phyloP scores from a whole-genome alignment of 2,329 filamentous ascomycete species.

The Fusarium sp. region DNA sequence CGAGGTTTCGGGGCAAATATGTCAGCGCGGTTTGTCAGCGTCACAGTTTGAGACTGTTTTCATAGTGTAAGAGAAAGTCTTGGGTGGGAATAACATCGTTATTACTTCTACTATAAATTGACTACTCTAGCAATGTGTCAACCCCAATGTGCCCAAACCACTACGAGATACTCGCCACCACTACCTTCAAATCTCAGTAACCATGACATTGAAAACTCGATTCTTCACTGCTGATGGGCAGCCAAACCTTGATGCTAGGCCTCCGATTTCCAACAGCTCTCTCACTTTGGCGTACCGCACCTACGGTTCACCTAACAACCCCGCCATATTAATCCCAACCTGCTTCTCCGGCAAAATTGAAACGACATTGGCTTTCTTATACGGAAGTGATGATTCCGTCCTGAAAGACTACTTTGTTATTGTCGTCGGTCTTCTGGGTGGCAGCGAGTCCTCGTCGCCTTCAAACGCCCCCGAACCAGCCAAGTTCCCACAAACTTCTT shows the following conservation, averaged over 20 bases:
- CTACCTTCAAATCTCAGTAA: background rate
- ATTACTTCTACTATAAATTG: background rate
- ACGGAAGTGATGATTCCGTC: background rate
- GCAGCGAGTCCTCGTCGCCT: background rate
- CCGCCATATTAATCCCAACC: background rate
- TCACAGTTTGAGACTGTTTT: background rate
- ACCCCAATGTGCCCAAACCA: background rate
- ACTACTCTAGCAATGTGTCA: background rate
- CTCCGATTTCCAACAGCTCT: background rate
- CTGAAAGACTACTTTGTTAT: background rate
- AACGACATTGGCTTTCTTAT: background rate
- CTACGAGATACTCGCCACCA: background rate
- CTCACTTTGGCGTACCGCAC: background rate
- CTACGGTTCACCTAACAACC: background rate
- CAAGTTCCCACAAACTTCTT: background rate
- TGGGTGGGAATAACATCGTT: background rate
- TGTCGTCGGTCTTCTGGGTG: background rate
- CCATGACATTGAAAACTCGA: background rate
- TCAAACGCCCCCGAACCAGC: background rate
- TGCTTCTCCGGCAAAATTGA: background rate
- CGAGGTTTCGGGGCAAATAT: background rate
- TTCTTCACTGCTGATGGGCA: background rate
- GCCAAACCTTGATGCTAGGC: background rate
- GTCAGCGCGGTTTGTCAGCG: background rate
- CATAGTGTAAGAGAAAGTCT: background rate